These are phyloP conservation scores for Cajanus cajan DNA, from an alignment of 306 rosid species.

Conservation along the genomic window DNA sequence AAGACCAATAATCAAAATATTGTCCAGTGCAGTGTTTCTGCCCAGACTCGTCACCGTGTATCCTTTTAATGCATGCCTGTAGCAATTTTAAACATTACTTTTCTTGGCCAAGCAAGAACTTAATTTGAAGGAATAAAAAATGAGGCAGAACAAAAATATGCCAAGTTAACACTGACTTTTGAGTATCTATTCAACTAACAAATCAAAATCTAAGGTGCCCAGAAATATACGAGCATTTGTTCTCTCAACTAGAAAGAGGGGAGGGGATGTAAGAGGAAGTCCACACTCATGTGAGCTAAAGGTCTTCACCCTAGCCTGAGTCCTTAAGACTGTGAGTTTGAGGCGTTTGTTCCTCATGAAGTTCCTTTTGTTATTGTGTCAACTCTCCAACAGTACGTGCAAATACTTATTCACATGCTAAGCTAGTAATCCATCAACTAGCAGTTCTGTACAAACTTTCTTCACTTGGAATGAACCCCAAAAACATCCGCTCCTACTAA, in stretches of 20 bases:
- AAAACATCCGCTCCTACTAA: not conserved
- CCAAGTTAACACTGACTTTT: not conserved
- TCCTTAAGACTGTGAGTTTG: not conserved
- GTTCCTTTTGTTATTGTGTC: not conserved
- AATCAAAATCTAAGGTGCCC: not conserved
- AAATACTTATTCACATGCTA: not conserved
- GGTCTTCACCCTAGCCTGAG: not conserved
- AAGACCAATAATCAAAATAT: constrained; percentile 90
- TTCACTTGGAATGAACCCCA: not conserved
- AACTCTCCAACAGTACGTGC: not conserved
- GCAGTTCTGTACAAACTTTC: not conserved
- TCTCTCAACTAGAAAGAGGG: not conserved
- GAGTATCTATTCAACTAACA: not conserved
- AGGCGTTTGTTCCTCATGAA: not conserved
- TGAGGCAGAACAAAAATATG: not conserved
- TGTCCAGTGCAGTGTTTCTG: constrained; percentile 98
- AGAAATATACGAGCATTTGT: not conserved
- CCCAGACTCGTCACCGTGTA: constrained; percentile 75
- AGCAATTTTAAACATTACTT: constrained; percentile 27
- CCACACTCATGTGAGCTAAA: not conserved
- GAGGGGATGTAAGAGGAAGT: not conserved
- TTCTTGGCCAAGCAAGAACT: not conserved
- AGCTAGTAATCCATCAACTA: not conserved
- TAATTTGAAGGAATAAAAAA: not conserved
- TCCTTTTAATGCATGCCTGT: constrained; percentile 87